Conservation (phyloP, 495 filamentous ascomycete genomes). For the Apiosordaria backusii region DNA sequence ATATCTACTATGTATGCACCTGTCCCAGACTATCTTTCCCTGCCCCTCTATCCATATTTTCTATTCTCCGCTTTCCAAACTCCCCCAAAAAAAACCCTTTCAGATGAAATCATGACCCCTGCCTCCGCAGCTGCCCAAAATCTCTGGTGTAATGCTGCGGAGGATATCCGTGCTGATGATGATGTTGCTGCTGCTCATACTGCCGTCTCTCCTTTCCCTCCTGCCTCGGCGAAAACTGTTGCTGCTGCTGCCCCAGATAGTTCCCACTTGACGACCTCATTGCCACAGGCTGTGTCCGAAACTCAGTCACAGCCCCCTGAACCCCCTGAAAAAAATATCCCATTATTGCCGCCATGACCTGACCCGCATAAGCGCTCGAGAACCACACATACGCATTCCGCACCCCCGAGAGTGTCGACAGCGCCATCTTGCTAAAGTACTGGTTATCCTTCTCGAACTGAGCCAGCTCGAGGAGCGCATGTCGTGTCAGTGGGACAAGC, state of each 20-base stretch:
- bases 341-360: background rate
- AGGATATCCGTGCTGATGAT: background rate
- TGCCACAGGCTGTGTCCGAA: background rate
- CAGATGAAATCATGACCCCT: background rate
- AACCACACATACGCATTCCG: background rate
- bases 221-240: background rate
- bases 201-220: background rate
- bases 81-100: background rate
- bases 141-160: background rate
- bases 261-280: background rate
- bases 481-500: background rate
- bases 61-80: background rate
- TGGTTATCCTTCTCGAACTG: background rate
- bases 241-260: background rate
- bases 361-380: background rate
- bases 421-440: background rate
- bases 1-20: background rate
- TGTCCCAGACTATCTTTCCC: background rate
- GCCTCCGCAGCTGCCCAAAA: background rate
- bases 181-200: background rate
- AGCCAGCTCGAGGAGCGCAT: background rate
- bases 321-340: background rate
- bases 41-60: background rate
- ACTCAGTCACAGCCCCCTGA: background rate
- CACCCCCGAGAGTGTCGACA: background rate